A percentile compares a stretch with the other conserved stretches of the same genome.
phyloP scores from a whole-genome alignment of 805 yeast genomes.

The Teunomyces pallodes region DNA sequence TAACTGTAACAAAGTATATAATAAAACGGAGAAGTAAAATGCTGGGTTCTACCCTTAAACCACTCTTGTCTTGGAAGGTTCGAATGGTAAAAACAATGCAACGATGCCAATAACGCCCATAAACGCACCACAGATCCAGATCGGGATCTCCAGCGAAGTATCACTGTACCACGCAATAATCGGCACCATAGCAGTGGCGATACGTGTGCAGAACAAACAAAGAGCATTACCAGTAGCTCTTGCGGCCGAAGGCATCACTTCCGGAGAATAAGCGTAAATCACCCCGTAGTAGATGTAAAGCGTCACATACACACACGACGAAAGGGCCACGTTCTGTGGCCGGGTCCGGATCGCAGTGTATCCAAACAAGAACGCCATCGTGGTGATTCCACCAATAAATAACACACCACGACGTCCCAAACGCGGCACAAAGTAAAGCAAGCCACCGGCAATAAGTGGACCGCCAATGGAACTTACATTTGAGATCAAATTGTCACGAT shows the following conservation, averaged over 20 bases:
- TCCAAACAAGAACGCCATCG: slow-evolving; percentile 21
- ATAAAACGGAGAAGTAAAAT: slow-evolving; percentile 1
- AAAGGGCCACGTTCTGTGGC: slow-evolving; percentile 17
- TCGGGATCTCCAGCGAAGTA: slow-evolving; percentile 27
- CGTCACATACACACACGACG: slow-evolving; percentile 16
- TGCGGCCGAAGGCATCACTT: slow-evolving; percentile 34
- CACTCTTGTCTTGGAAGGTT: slow-evolving; percentile 30
- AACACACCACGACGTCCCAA: slow-evolving; percentile 19
- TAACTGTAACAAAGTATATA: not conserved
- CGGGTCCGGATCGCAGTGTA: slow-evolving; percentile 17
- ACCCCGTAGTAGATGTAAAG: slow-evolving; percentile 26
- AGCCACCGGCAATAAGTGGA: slow-evolving; percentile 49
- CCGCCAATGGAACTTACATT: slow-evolving; percentile 50
- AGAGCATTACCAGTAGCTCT: slow-evolving; percentile 37
- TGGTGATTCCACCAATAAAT: slow-evolving; percentile 16
- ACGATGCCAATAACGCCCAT: slow-evolving; percentile 30
- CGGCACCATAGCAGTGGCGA: slow-evolving; percentile 31
- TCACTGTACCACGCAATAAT: slow-evolving; percentile 32
- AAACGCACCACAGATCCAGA: slow-evolving; percentile 36
- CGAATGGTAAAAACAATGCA: slow-evolving; percentile 34
- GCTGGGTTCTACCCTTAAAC: slow-evolving; percentile 2
- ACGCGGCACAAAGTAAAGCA: slow-evolving; percentile 15
- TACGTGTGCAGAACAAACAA: slow-evolving; percentile 29
- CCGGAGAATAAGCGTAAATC: slow-evolving; percentile 36
- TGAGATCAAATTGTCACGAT: slow-evolving; percentile 49